Conservation (phyloP, 495 filamentous ascomycete genomes). For the Aspergillus panamensis region DNA sequence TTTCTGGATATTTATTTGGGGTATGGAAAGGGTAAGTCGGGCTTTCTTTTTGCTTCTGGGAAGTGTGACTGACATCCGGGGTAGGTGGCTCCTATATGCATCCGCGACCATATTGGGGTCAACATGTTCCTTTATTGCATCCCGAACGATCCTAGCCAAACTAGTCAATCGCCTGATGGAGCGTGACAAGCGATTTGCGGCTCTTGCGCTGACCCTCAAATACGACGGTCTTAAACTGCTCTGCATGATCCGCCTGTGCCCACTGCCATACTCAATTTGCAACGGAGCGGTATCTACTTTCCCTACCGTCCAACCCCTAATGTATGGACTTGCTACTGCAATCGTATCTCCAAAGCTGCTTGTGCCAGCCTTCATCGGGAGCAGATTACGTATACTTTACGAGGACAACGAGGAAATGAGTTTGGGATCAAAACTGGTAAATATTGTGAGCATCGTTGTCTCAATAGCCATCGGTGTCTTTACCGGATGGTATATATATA, state of each 20-base stretch:
- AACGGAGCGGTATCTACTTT: slow-evolving; percentile 95
- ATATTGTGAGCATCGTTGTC: slow-evolving; percentile 76
- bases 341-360: slow-evolving; percentile 76
- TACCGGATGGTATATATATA: slow-evolving; percentile 84
- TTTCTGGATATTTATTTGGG: slow-evolving; percentile 91
- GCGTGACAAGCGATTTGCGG: slow-evolving; percentile 73
- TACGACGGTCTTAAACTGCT: slow-evolving; percentile 87
- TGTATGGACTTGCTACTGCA: slow-evolving; percentile 78
- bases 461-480: slow-evolving; percentile 64
- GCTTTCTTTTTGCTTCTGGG: neutral
- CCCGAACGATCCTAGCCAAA: slow-evolving; percentile 67
- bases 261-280: slow-evolving; percentile 88
- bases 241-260: slow-evolving; percentile 89
- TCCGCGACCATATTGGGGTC: slow-evolving; percentile 74
- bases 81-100: slow-evolving; percentile 76
- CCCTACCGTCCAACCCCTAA: slow-evolving; percentile 72
- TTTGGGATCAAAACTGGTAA: slow-evolving; percentile 56
- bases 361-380: slow-evolving; percentile 91
- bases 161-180: slow-evolving; percentile 80
- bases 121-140: slow-evolving; percentile 72
- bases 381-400: slow-evolving; percentile 58
- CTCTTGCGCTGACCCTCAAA: slow-evolving; percentile 61
- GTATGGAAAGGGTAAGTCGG: slow-evolving; percentile 70
- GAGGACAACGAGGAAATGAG: slow-evolving; percentile 65
- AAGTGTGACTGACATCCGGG: slow-evolving; percentile 4